Percentiles rank a stretch among this genome's conserved stretches.
phyloP scores from a whole-genome alignment of 108 stramenopile genomes.

The Aurantiochytrium sp. region DNA sequence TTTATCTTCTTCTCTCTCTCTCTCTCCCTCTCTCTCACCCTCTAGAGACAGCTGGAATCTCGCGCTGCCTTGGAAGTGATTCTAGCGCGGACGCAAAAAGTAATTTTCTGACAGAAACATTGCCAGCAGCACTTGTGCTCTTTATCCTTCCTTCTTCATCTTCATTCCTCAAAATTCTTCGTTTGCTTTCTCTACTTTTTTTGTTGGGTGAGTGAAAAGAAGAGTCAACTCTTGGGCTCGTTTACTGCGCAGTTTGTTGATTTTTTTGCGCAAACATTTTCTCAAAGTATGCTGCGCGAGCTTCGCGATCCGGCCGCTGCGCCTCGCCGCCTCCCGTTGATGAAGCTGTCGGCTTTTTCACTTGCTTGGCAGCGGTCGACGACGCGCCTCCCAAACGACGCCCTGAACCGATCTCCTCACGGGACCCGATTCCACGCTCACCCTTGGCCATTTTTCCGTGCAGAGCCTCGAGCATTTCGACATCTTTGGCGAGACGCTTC shows the following conservation, averaged over 20 bases:
- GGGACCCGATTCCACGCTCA: background rate
- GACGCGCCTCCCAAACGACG: background rate
- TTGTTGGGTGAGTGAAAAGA: no score
- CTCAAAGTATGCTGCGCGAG: conserved; percentile 5
- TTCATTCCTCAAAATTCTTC: no score
- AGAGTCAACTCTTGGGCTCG: background rate
- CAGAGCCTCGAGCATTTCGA: background rate
- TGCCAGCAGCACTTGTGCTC: no score
- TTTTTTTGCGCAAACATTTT: background rate
- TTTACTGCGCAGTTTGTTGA: background rate
- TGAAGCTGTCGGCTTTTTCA: background rate
- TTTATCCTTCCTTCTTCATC: no score
- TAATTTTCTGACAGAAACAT: no score
- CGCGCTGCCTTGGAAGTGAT: no score
- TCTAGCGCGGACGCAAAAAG: no score
- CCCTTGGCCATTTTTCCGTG: background rate
- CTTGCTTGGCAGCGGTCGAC: no score
- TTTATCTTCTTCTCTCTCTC: no score
- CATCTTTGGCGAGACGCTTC: background rate
- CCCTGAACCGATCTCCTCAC: background rate
- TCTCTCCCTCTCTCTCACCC: no score
- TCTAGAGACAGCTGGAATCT: no score
- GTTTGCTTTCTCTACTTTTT: no score
- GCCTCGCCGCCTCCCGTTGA: background rate
- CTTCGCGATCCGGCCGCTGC: background rate